Evolutionary conservation across 2,329 filamentous ascomycete genomes (phyloP), one percentile per base, ranked within the genome.

Genomic region (Hymenoscyphus infarciens): DNA sequence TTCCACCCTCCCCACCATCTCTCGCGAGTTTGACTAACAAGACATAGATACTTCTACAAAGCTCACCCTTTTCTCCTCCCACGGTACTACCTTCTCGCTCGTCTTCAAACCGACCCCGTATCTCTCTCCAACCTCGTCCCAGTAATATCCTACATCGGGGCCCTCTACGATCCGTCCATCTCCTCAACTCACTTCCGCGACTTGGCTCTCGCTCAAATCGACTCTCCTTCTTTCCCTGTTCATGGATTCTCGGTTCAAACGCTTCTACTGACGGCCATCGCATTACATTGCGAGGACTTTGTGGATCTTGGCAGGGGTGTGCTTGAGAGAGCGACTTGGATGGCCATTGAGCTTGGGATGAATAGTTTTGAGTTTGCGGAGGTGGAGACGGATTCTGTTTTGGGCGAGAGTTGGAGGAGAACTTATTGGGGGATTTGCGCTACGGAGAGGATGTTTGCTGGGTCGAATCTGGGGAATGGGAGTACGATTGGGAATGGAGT

Each of bases 301-400:
- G 70, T 70, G 5, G 39, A 61, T 0, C 64, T 71, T 7, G 69
- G 74, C 0, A 68, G 72, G 8, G 22, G 39, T 0, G 64, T 77
- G 33, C 70, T 79, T 59, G 75, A 80, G 11, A 75, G 77, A 15
- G 87, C 87, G 0, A 81, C 84, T 11, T 77, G 81, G 3, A 67
- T 89, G 38, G 87, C 87, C 0, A 74, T 89, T 1, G 79, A 85
- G 5, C 73, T 90, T 2, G 82, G 84, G 1, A 81, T 91, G 78
- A 80, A 89, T 62, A 79, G 77, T 1, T 74, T 77, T 22, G 78
- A 81, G 0, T 90, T 83, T 68, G 82, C 86, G 0, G 68, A 74
- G 45, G 64, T 70, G 38, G 73, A 74, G 29, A 59, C 69, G n/a
- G 73, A 77, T 66, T 64, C 71, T 4, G 70, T 78, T 5, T 66